Conservation (phyloP, 192 early-diverging fungal genomes). For the Backusella circina region DNA sequence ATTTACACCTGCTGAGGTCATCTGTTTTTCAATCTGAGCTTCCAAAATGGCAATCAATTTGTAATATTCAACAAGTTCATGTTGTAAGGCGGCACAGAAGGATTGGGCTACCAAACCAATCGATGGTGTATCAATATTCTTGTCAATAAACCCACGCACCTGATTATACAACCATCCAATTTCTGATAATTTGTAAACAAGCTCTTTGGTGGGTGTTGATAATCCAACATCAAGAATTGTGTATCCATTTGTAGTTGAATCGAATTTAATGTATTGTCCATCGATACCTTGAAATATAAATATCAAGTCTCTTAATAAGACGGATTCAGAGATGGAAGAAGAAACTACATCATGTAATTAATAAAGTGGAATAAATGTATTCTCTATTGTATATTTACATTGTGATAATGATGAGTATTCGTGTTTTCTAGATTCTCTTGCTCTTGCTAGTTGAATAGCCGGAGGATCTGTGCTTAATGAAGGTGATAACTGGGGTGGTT, state of each 20-base stretch:
- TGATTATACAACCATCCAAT: constrained; percentile 75
- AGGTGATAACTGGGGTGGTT: not conserved
- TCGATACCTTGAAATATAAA: constrained; percentile 95
- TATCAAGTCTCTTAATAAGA: constrained; percentile 79
- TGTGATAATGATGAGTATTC: not conserved
- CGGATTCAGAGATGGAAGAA: constrained; percentile 42
- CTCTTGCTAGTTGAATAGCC: constrained; percentile 16
- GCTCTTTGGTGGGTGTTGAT: constrained; percentile 58
- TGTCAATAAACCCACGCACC: constrained; percentile 55
- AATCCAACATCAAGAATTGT: constrained; percentile 50
- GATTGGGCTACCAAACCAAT: constrained; percentile 63
- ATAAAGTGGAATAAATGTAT: not conserved
- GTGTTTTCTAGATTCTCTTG: not conserved
- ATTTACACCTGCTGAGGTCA: constrained; percentile 28
- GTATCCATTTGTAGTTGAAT: constrained; percentile 46
- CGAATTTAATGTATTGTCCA: constrained; percentile 76
- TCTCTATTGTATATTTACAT: not conserved
- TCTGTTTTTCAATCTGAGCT: constrained; percentile 55
- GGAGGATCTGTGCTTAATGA: not conserved
- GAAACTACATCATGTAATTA: not conserved
- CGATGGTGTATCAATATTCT: constrained; percentile 36
- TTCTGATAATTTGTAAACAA: constrained; percentile 67
- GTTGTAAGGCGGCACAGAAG: constrained; percentile 76
- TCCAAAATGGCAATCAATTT: constrained; percentile 84
- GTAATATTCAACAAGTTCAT: constrained; percentile 83